phyloP scores from a whole-genome alignment of 2,329 filamentous ascomycete species.

The Cladosporium sp. region DNA sequence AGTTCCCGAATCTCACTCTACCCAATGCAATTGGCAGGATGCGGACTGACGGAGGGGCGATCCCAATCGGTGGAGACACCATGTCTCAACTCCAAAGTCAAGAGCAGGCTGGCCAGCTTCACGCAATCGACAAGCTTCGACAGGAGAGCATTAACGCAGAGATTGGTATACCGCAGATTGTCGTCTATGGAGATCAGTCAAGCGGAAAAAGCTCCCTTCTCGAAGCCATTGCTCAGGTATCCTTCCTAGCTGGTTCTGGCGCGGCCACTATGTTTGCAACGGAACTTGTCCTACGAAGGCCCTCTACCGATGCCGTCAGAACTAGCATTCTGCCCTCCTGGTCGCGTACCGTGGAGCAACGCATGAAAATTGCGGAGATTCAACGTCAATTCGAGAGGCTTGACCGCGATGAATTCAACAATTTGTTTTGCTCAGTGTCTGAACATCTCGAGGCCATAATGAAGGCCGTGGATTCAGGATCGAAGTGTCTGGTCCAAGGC shows the following conservation, averaged over 20 bases:
- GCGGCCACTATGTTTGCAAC: conserved; percentile 31
- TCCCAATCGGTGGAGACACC: not conserved
- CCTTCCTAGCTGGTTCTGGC: not conserved
- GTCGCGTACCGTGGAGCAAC: not conserved
- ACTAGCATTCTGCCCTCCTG: not conserved
- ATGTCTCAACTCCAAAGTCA: not conserved
- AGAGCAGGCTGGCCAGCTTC: not conserved
- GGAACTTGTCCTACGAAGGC: not conserved
- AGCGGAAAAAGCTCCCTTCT: conserved; percentile 4
- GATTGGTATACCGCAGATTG: conserved; percentile 15
- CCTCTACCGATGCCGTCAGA: not conserved
- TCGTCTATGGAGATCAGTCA: conserved; percentile 5
- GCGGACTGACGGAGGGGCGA: not conserved
- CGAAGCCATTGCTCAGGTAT: conserved; percentile 1
- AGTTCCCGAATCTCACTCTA: no score
- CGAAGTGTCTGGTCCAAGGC: not conserved
- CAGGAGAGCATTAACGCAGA: not conserved
- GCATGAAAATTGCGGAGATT: not conserved
- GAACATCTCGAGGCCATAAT: not conserved
- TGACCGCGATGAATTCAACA: not conserved
- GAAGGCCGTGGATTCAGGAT: not conserved
- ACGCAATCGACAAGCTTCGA: not conserved
- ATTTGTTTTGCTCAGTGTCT: not conserved
- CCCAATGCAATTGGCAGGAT: not conserved
- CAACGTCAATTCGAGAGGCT: not conserved